These are phyloP conservation scores for Pleurotus tuoliensis DNA, from an alignment of 768 basidiomycete genomes.

Conservation along the genomic window DNA sequence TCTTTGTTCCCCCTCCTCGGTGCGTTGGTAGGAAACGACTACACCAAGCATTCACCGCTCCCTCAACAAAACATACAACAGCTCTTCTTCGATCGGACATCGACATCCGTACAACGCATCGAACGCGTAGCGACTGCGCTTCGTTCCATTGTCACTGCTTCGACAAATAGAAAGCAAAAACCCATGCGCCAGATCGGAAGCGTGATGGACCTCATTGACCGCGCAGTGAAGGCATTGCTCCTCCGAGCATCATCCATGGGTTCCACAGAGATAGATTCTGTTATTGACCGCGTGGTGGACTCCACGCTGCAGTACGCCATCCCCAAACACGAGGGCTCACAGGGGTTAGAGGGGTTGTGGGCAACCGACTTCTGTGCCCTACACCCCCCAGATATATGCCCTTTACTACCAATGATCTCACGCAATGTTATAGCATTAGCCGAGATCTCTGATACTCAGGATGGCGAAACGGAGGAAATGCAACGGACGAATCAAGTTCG, in stretches of 20 bases:
- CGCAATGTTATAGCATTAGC: slow-evolving; percentile 33
- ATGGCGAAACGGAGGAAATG: slow-evolving; percentile 14
- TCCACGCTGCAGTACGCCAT: slow-evolving; percentile 78
- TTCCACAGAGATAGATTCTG: slow-evolving; percentile 58
- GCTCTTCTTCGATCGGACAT: slow-evolving; percentile 63
- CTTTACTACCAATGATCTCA: slow-evolving; percentile 50
- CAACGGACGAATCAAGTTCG: slow-evolving; percentile 34
- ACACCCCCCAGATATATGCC: slow-evolving; percentile 55
- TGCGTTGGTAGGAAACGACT: slow-evolving; percentile 81
- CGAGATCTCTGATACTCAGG: slow-evolving; percentile 17
- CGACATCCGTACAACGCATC: slow-evolving; percentile 61
- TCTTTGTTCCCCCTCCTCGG: slow-evolving; percentile 75
- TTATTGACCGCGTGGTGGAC: slow-evolving; percentile 68
- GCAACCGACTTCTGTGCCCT: slow-evolving; percentile 56
- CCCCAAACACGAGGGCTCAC: slow-evolving; percentile 45
- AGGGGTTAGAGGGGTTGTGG: slow-evolving; percentile 43
- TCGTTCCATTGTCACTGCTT: slow-evolving; percentile 46
- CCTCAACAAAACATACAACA: slow-evolving; percentile 48
- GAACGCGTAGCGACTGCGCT: slow-evolving; percentile 59
- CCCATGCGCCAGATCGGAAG: slow-evolving; percentile 55
- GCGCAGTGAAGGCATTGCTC: slow-evolving; percentile 58
- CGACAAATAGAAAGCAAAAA: slow-evolving; percentile 41
- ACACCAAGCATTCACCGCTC: slow-evolving; percentile 48
- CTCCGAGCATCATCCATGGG: slow-evolving; percentile 46
- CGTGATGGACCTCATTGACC: slow-evolving; percentile 76